Conservation (phyloP, 2,329 filamentous ascomycete genomes). For the Fusarium sacchari region DNA sequence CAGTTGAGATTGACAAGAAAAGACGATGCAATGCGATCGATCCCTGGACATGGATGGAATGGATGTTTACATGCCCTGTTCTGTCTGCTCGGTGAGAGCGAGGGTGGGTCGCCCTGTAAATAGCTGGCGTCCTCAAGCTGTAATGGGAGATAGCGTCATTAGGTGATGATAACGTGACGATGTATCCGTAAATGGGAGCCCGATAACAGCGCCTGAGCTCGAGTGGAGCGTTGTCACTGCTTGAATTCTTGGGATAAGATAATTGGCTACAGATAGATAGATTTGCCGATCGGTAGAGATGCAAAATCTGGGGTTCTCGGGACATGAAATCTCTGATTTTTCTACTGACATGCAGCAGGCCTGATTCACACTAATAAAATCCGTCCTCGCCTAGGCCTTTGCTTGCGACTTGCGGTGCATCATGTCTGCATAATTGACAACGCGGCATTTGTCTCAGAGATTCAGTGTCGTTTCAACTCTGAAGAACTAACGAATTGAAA, state of each 20-base stretch:
- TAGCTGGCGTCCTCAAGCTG: constrained; percentile 5
- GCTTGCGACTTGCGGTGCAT: not conserved
- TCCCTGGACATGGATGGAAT: constrained; percentile 15
- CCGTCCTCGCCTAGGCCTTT: too few species aligned
- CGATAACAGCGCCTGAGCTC: constrained; percentile 25
- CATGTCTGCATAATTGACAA: not conserved
- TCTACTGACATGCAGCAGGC: not conserved
- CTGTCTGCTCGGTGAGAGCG: constrained; percentile 27
- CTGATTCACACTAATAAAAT: not conserved
- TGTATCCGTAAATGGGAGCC: constrained; percentile 1
- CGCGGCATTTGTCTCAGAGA: not conserved
- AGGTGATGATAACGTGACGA: constrained; percentile 29
- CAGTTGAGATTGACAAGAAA: constrained; percentile 17
- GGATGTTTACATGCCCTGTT: constrained; percentile 28
- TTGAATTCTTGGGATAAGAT: not conserved
- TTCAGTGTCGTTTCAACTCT: not conserved
- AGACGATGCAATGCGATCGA: constrained; percentile 32
- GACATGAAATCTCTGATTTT: not conserved
- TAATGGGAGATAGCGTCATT: constrained; percentile 36
- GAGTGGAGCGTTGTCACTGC: constrained; percentile 2
- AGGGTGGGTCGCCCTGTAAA: constrained; percentile 35
- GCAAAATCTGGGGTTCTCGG: constrained; percentile 7
- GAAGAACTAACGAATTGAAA: not conserved
- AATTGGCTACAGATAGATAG: constrained; percentile 10
- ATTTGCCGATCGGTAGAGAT: constrained; percentile 5